These are phyloP conservation scores for Candida albicans DNA, from an alignment of 1,139 yeast species.

Conservation along the genomic window DNA sequence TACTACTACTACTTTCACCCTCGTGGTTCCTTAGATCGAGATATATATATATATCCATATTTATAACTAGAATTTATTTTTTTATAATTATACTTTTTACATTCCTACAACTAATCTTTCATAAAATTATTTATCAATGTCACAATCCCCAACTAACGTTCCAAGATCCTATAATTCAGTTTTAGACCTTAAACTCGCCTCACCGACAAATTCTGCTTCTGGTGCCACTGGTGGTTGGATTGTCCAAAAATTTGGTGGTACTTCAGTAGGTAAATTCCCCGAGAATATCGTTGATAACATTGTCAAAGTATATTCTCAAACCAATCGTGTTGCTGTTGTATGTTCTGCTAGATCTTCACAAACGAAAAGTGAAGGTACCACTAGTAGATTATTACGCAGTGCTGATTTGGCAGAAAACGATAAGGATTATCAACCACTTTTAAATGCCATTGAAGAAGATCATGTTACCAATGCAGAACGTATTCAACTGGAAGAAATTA, in stretches of 20 bases:
- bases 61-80: no score
- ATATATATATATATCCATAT: no score
- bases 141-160: slow-evolving; percentile 8
- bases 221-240: slow-evolving; percentile 58
- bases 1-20: background rate
- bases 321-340: slow-evolving; percentile 84
- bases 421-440: slow-evolving; percentile 51
- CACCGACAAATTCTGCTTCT: slow-evolving; percentile 14
- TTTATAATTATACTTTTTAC: background rate
- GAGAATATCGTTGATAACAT: slow-evolving; percentile 81
- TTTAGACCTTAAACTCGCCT: slow-evolving; percentile 29
- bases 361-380: slow-evolving; percentile 92
- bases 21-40: background rate
- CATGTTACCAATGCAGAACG: slow-evolving; percentile 73
- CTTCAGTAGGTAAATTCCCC: slow-evolving; percentile 96
- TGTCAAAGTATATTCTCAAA: slow-evolving; percentile 60
- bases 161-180: slow-evolving; percentile 42
- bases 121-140: slow-evolving; percentile 3
- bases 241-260: slow-evolving; percentile 95
- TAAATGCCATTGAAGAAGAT: slow-evolving; percentile 70
- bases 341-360: slow-evolving; percentile 93
- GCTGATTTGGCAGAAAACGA: slow-evolving; percentile 72
- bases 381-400: slow-evolving; percentile 75
- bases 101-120: background rate
- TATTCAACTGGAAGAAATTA: slow-evolving; percentile 48